phyloP scores from a whole-genome alignment of 768 basidiomycete species.

The Xerocomus potaroensis region DNA sequence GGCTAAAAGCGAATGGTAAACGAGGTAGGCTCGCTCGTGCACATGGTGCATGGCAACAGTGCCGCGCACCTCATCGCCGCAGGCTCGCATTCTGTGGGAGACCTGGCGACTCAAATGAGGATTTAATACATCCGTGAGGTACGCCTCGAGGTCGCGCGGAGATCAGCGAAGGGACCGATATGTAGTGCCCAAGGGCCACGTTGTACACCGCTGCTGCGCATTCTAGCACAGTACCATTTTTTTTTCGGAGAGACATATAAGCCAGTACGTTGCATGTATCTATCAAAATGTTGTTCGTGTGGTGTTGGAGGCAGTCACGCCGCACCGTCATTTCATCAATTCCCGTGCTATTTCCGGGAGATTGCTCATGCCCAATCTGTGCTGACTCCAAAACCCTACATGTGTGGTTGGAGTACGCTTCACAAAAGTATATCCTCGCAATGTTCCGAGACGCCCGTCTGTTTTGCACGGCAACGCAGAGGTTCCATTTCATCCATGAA shows the following conservation, averaged over 20 bases:
- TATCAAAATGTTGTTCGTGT: not conserved
- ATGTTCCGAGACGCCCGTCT: not conserved
- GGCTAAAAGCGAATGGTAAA: slow-evolving; percentile 1
- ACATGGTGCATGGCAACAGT: slow-evolving; percentile 9
- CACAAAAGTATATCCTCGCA: not conserved
- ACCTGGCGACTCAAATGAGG: slow-evolving; percentile 3
- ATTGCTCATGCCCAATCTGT: not conserved
- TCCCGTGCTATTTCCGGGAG: not conserved
- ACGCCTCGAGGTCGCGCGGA: not conserved
- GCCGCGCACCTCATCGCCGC: not conserved
- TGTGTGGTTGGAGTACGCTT: not conserved
- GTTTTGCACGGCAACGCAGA: not conserved
- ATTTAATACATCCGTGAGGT: slow-evolving; percentile 1
- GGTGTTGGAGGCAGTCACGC: not conserved
- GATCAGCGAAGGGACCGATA: not conserved
- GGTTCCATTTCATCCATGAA: not conserved
- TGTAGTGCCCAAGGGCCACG: not conserved
- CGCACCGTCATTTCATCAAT: not conserved
- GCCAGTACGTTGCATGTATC: no score
- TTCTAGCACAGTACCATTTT: not conserved
- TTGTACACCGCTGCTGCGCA: not conserved
- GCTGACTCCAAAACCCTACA: not conserved
- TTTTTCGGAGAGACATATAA: no score
- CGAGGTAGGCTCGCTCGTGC: not conserved
- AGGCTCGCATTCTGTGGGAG: slow-evolving; percentile 1